These are phyloP conservation scores for Cymbidium sinense DNA, from an alignment of 106 monocot species.

Conservation along the genomic window DNA sequence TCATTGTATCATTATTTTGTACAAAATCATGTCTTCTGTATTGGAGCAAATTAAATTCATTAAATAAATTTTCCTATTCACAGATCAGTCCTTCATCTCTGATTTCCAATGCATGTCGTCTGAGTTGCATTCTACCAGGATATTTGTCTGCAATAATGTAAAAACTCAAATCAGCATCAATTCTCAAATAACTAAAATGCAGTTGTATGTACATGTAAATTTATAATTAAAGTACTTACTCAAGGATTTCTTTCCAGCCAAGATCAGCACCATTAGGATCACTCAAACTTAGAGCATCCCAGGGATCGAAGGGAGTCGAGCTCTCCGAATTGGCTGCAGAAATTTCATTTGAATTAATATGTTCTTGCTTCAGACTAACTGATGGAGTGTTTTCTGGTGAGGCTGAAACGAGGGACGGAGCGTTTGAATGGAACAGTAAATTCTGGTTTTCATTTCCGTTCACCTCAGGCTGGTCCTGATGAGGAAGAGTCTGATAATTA, in stretches of 20 bases:
- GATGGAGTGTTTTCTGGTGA: slow-evolving; percentile 5
- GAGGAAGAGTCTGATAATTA: neutral
- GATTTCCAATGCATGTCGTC: neutral
- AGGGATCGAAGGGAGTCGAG: neutral
- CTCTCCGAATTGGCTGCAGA: neutral
- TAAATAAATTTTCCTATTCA: slow-evolving; percentile 1
- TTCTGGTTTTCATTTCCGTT: neutral
- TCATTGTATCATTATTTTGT: neutral
- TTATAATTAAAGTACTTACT: neutral
- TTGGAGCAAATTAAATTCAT: neutral
- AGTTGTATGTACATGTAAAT: neutral
- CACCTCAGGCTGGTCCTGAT: neutral
- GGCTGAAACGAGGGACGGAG: neutral
- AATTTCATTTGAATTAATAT: neutral
- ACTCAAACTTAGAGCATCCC: neutral
- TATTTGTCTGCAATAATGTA: slow-evolving; percentile 2
- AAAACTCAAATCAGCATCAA: neutral
- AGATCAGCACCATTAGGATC: slow-evolving; percentile 6
- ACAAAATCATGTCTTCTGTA: neutral
- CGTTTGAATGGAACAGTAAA: neutral
- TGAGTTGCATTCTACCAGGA: neutral
- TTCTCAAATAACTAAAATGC: neutral
- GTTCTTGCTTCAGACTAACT: neutral
- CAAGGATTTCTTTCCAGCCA: slow-evolving; percentile 4
- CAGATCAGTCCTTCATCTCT: neutral